Evolutionary conservation across 2,329 filamentous ascomycete genomes (phyloP), one percentile per base, ranked within the genome.

Genomic region (Leptographium wingfieldii): DNA sequence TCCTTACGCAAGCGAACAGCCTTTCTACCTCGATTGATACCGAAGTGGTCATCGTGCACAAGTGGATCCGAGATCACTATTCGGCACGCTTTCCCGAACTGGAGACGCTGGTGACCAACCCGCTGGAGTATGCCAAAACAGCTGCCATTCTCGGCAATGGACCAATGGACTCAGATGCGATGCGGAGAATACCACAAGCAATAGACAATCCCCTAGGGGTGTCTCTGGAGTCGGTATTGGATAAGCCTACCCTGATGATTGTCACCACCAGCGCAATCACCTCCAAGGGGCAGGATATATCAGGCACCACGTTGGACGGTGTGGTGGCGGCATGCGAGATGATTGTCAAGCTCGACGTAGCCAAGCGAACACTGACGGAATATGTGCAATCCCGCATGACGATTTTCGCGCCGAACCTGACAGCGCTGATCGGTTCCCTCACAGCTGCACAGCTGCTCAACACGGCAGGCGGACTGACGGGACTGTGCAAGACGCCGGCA

Each of bases 331-430:
- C 91, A 10, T 96, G 92, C 73, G 84, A 91, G 64, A 94, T 95
- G 83, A 87, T 90, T 11, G 79, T 97, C n/a, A 81, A 85, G 46
- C 83, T 99, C 11, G 90, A 97, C 70, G 85, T 81, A 65, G 91
- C 92, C 33, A 96, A 96, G 73, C 86, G 82, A 63, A 88, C 85
- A 0, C 80, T 99, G 59, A 95, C 90, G 2, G 87, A 94, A 70
- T 99, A 96, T 68, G 94, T 99, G 19, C 90, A 96, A 73, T 96
- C 92, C 43, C 88, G 94, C 63, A 97, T 99, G 90, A 94, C 88
- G 66, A 80, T 95, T 40, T 97, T 97, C 69, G 94, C 94, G 5
- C 94, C 94, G 0, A 99, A 99, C 68, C 75, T 97, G 59, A 96
- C 94, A 0, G 86, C 85, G 1, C 81, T 99, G 22, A 88, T 99